Base-by-base conservation (phyloP, 805 yeast species). In the Tetrapisispora arboricola region DNA sequence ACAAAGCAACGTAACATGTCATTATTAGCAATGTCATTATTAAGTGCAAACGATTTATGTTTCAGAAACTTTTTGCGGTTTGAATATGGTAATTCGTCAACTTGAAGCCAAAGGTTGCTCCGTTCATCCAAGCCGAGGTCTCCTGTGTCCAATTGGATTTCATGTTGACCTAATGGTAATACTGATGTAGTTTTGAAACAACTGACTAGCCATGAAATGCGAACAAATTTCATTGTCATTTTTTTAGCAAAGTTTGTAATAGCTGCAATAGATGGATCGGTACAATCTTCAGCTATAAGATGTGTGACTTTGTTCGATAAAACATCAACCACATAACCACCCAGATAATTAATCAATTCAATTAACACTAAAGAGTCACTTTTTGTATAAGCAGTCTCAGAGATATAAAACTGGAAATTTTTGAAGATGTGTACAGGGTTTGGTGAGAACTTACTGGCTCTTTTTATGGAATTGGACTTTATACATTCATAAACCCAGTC, bases 281-380 rank as follows among this genome's bases (percentile, higher is more conserved):
- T 73, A 3, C 71, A 53, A 44, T 73, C 75, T 7, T 61, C 55
- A 0, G 90, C 73, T 17, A 90, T 64, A 27, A 86, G 68, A 64
- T 88, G 96, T 0, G 96, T 84, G 1, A 92, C 82, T 46, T 72
- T 74, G 40, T 81, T 71, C 8, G 86, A 80, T 28, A 87, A 64
- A 15, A 55, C 50, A 44, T 79, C 80, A 33, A 37, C 63, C 52
- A 68, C 77, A 34, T 72, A 76, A 2, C 95, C 96, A 1, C 96
- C 97, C 44, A 84, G 69, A 1, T 81, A 78, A 16, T 72, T 59
- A 1, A 62, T 44, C 22, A 58, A 40, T 2, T 80, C 79, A 0
- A 80, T 84, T 3, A 77, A 78, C 47, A 76, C 71, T n/a, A 84
- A 67, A n/a, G 73, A 75, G 42, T 79, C 87, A 39, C 71, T 69